Percentiles rank a stretch among this genome's conserved stretches.
Conservation (phyloP, 192 early-diverging fungal genomes). For the Fimicolochytrium jonesii region DNA sequence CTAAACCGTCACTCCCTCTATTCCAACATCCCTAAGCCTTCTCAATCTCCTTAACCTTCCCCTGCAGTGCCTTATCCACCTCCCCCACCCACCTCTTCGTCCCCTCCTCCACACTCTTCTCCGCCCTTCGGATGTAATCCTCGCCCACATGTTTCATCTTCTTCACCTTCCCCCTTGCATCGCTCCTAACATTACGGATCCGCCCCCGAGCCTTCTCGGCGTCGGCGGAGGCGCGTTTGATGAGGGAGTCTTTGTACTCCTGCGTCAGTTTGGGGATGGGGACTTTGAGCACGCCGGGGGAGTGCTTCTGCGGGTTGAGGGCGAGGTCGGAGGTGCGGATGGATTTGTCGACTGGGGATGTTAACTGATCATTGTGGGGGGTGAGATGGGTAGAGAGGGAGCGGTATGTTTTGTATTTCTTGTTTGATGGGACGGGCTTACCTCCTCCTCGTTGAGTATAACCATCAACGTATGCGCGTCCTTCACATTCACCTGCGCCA, state of each 20-base stretch:
- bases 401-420: too few relatives aligned
- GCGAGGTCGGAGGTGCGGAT: slow-evolving; percentile 74
- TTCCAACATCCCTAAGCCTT: too few relatives aligned
- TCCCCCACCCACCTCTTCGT: slow-evolving; percentile 30
- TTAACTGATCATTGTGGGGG: slow-evolving; percentile 34
- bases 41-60: slow-evolving; percentile 68
- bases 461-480: slow-evolving; percentile 80
- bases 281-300: slow-evolving; percentile 65
- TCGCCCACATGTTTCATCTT: slow-evolving; percentile 47
- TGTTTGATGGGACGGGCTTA: slow-evolving; percentile 36
- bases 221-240: slow-evolving; percentile 54
- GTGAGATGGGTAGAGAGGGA: too few relatives aligned
- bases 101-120: slow-evolving; percentile 44
- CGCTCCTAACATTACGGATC: slow-evolving; percentile 64
- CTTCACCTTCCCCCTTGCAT: slow-evolving; percentile 73
- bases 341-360: slow-evolving; percentile 62
- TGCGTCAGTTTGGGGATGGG: slow-evolving; percentile 77
- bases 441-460: slow-evolving; percentile 67
- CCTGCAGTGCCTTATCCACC: slow-evolving; percentile 60
- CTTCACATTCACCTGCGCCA: slow-evolving; percentile 76
- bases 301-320: slow-evolving; percentile 68
- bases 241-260: slow-evolving; percentile 68
- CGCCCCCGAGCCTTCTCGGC: slow-evolving; percentile 67
- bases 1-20: too few relatives aligned
- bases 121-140: slow-evolving; percentile 55